Percentiles rank a stretch among this genome's conserved stretches.
phyloP scores from a whole-genome alignment of 352 stramenopile genomes.

The Pythium aphanidermatum region DNA sequence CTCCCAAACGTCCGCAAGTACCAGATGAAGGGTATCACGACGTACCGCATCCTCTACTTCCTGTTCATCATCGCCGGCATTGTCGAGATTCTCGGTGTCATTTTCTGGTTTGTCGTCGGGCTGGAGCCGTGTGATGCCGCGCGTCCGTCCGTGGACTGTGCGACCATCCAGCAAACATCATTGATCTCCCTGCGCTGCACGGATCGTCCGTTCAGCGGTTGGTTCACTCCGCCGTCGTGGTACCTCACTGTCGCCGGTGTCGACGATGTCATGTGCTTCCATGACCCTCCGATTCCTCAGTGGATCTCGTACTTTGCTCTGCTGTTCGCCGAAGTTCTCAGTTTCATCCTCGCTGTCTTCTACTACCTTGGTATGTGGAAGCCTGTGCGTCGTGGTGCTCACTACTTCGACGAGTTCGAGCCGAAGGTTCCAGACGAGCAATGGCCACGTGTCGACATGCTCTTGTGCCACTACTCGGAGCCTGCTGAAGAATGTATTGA shows the following conservation, averaged over 20 bases:
- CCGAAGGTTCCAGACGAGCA: constrained; percentile 36
- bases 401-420: constrained; percentile 47
- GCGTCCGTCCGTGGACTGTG: constrained; percentile 41
- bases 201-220: constrained; percentile 49
- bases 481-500: constrained; percentile 40
- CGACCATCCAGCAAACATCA: constrained; percentile 52
- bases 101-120: constrained; percentile 86
- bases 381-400: constrained; percentile 35
- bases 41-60: constrained; percentile 79
- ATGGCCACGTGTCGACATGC: constrained; percentile 38
- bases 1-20: constrained; percentile 87
- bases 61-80: constrained; percentile 71
- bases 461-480: constrained; percentile 52
- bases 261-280: constrained; percentile 47
- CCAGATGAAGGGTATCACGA: constrained; percentile 83
- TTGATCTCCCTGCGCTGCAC: constrained; percentile 44
- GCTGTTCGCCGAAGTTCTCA: constrained; percentile 29
- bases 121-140: constrained; percentile 64
- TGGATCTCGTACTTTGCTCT: constrained; percentile 37
- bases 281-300: constrained; percentile 32
- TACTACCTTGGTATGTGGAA: constrained; percentile 52
- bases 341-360: constrained; percentile 28
- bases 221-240: constrained; percentile 29
- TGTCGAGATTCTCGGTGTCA: constrained; percentile 59
- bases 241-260: constrained; percentile 42